Percentiles rank a stretch among this genome's conserved stretches.
Conservation (phyloP, 2,329 filamentous ascomycete species). For the Ilyonectria mors-panacis region DNA sequence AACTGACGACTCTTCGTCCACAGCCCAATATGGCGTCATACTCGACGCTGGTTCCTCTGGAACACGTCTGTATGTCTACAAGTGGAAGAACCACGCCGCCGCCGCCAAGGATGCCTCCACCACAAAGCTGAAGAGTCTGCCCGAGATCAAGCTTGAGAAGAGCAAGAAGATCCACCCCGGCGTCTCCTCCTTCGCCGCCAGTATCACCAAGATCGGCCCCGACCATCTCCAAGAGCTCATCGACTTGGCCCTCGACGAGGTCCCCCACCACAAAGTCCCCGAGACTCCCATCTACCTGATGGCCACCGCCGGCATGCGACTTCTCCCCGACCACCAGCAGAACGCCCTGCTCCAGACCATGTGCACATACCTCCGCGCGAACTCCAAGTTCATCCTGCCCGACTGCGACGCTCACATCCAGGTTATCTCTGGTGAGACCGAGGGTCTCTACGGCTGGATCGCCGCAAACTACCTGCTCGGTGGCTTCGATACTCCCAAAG, state of each 20-base stretch:
- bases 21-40: constrained; percentile 89
- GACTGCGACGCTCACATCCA: constrained; percentile 92
- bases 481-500: constrained; percentile 84
- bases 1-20: constrained; percentile 35
- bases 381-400: constrained; percentile 87
- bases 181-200: constrained; percentile 89
- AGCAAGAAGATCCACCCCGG: constrained; percentile 96
- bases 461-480: constrained; percentile 96
- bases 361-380: constrained; percentile 84
- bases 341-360: constrained; percentile 81
- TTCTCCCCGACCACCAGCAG: constrained; percentile 83
- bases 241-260: constrained; percentile 83
- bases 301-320: constrained; percentile 94
- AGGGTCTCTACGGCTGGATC: constrained; percentile 97
- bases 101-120: constrained; percentile 68
- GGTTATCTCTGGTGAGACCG: constrained; percentile 95
- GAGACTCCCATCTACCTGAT: constrained; percentile 95
- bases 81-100: constrained; percentile 85
- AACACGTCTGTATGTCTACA: constrained; percentile 94
- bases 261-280: constrained; percentile 81
- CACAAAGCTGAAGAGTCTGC: constrained; percentile 73
- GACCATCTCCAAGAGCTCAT: constrained; percentile 87
- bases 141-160: constrained; percentile 86
- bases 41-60: constrained; percentile 98
- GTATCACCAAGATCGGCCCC: constrained; percentile 81